phyloP scores from a whole-genome alignment of 2,329 filamentous ascomycete genomes.

The Xylariaceae sp. region DNA sequence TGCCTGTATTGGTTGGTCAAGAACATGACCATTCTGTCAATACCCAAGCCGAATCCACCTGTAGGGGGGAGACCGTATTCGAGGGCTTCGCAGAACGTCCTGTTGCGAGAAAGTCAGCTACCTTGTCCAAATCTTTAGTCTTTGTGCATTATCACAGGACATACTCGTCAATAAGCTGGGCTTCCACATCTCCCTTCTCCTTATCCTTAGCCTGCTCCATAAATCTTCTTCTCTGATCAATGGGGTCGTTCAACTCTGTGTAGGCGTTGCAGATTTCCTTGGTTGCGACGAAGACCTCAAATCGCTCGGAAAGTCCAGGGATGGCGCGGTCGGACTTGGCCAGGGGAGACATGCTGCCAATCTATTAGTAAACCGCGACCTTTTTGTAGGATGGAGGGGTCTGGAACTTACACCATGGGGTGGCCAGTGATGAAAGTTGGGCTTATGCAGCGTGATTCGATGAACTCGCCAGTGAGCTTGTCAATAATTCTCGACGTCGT shows the following conservation, averaged over 20 bases:
- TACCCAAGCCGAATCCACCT: conserved; percentile 90
- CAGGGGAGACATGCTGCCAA: conserved; percentile 70
- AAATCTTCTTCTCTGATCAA: conserved; percentile 85
- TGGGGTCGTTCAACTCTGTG: conserved; percentile 95
- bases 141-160: not conserved
- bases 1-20: conserved; percentile 82
- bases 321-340: conserved; percentile 88
- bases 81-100: conserved; percentile 81
- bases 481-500: conserved; percentile 97
- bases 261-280: conserved; percentile 91
- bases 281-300: conserved; percentile 95
- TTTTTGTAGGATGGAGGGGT: not conserved
- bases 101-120: conserved; percentile 1
- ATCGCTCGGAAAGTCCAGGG: conserved; percentile 87
- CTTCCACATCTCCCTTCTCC: conserved; percentile 94
- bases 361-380: conserved; percentile 2
- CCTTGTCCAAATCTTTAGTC: not conserved
- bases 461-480: conserved; percentile 88
- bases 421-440: conserved; percentile 90
- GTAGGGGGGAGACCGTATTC: conserved; percentile 92
- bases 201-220: conserved; percentile 96
- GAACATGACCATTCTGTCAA: conserved; percentile 84
- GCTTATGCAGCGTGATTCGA: conserved; percentile 73
- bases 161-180: conserved; percentile 81
- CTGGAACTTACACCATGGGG: conserved; percentile 36